Base-by-base conservation (phyloP, 805 yeast genomes). In the Suhomyces canberraensis region DNA sequence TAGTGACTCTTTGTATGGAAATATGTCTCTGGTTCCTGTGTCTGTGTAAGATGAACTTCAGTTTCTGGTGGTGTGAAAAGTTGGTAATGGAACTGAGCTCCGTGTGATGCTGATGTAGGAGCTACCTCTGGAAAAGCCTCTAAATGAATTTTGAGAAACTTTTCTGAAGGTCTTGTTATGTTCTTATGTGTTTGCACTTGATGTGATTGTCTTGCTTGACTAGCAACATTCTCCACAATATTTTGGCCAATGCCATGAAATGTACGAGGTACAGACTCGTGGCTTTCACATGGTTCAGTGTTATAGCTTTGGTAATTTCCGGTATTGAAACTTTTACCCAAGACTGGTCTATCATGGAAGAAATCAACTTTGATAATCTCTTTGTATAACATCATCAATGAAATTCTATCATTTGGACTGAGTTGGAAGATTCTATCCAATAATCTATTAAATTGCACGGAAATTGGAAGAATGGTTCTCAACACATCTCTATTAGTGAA, bases 381-480 rank as follows among this genome's bases (percentile, higher is more conserved):
- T 4, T 56, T 49, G 39, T 70, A 57, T 44, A 76, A 61, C 16
- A 60, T 57, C 24, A 57, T 49, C 36, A 76, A 59, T 11, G 58
- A 41, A 3, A 72, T 65, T 45, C 81, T 63, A 20, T 66, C 70
- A 56, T 69, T 66, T 3, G 81, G 81, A 45, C 73, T 66, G 29
- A 76, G 49, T 30, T 50, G 50, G 37, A 76, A 64, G 18, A 75
- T 70, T 39, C 58, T 59, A 30, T 58, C 55, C 30, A 86, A 58
- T 31, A 87, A 61, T 3, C 54, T 45, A 51, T 73, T 80, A 37
- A 87, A 67, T 43, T 81, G 82, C 14, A 61, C 54, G 19, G 90
- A 80, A 5, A 89, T 73, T 26, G 96, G 95, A 45, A 89, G 63
- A 20, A 89, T 87, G 37, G 75, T 72, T 51, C 69, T 60, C 37